Evolutionary conservation across 352 stramenopile genomes (phyloP).

Genomic region (Phytophthora boehmeriae): DNA sequence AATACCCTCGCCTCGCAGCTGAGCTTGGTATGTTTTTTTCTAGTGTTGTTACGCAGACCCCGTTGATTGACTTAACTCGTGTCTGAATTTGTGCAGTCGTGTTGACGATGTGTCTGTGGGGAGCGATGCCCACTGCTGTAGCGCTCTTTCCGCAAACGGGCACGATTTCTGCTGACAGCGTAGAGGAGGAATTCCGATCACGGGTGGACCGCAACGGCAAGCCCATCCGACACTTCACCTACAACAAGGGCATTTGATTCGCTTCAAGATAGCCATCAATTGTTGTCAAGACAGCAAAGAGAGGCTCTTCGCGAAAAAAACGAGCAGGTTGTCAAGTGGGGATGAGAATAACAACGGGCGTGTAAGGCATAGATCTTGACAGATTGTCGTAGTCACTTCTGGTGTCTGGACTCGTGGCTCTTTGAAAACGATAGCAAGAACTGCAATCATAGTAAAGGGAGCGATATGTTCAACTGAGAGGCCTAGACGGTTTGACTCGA

Average conservation of each 20-base stretch:
- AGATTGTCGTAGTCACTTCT: no score
- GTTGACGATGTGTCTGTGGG: constrained; percentile 81
- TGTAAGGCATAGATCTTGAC: no score
- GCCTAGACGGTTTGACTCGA: no score
- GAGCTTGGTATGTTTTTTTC: constrained; percentile 61
- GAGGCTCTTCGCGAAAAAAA: no score
- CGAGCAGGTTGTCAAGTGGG: no score
- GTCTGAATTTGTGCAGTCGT: constrained; percentile 40
- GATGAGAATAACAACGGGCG: no score
- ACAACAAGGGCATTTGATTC: constrained; percentile 85
- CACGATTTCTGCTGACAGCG: constrained; percentile 60
- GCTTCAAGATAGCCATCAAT: neutral
- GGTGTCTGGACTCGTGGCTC: no score
- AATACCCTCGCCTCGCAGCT: constrained; percentile 74
- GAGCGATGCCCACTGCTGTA: constrained; percentile 75
- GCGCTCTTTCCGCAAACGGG: constrained; percentile 85
- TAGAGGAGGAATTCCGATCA: constrained; percentile 70
- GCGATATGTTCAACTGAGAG: no score
- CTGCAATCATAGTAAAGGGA: no score
- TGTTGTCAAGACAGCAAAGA: no score
- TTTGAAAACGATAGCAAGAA: no score
- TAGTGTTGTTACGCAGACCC: neutral
- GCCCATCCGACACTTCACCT: constrained; percentile 66
- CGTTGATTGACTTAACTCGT: constrained; percentile 10
- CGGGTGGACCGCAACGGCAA: constrained; percentile 62